A percentile compares a stretch with the other conserved stretches of the same genome.
Conservation (phyloP, 1,139 yeast species). For the Nakaseomyces sp. region DNA sequence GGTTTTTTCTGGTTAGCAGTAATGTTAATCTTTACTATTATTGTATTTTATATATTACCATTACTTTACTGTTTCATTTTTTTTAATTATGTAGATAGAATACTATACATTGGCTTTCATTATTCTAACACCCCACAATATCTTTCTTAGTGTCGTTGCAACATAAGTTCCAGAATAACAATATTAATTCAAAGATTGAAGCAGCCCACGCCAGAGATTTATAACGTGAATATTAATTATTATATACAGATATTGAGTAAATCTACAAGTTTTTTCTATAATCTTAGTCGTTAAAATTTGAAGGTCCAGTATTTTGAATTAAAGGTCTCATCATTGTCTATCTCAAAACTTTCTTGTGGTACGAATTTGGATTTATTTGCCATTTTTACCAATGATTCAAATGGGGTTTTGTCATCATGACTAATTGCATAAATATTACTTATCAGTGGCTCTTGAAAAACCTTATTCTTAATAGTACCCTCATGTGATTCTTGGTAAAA, state of each 20-base stretch:
- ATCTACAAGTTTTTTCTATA: background rate
- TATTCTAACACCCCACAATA: background rate
- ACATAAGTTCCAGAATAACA: background rate
- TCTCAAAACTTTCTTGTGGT: background rate
- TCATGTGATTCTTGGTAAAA: slow-evolving; percentile 13
- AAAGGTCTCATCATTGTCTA: background rate
- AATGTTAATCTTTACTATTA: slow-evolving; percentile 5
- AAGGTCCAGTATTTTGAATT: background rate
- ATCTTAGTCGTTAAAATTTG: background rate
- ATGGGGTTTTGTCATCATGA: background rate
- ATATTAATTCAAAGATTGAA: too few relatives aligned
- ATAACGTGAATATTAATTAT: background rate
- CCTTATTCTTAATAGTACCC: slow-evolving; percentile 7
- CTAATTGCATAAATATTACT: slow-evolving; percentile 19
- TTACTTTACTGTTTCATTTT: slow-evolving; percentile 7
- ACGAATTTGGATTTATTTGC: background rate
- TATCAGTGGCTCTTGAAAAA: slow-evolving; percentile 14
- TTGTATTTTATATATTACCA: slow-evolving; percentile 6
- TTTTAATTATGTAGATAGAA: slow-evolving; percentile 3
- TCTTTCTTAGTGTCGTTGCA: background rate
- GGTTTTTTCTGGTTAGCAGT: slow-evolving; percentile 5
- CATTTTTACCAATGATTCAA: background rate
- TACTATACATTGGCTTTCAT: slow-evolving; percentile 4
- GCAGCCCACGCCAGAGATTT: too few relatives aligned
- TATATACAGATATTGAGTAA: background rate